A percentile compares a stretch with the other conserved stretches of the same genome.
Evolutionary conservation across 257 asterid species (phyloP).

Genomic region (Solanum medicagineum): DNA sequence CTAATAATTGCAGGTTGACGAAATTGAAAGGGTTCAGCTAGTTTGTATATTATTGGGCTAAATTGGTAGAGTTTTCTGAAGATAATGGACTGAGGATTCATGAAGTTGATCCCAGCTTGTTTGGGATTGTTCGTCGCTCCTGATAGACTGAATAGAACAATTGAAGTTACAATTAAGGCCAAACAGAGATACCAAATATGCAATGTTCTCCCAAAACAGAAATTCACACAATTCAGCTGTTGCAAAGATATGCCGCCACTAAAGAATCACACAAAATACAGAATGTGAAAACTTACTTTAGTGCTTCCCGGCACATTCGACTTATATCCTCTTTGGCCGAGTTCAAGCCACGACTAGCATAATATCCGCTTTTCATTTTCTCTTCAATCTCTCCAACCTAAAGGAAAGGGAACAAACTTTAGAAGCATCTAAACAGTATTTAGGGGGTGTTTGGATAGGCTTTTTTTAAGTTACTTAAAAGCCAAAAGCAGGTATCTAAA

Average conservation of each 20-base stretch:
- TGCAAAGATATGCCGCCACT: neutral
- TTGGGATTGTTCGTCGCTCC: neutral
- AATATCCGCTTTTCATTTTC: constrained; percentile 76
- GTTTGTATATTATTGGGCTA: neutral
- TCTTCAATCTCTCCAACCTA: constrained; percentile 81
- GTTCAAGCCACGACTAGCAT: constrained; percentile 70
- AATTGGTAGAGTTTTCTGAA: neutral
- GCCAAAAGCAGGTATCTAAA: neutral
- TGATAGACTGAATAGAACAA: neutral
- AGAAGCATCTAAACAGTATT: neutral
- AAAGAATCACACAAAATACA: neutral
- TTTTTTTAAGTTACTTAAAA: too few species aligned
- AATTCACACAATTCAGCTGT: neutral
- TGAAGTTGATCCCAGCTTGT: neutral
- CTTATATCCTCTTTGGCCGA: constrained; percentile 82
- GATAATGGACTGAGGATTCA: neutral
- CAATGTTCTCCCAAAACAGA: neutral
- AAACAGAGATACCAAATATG: neutral
- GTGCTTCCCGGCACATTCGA: constrained; percentile 88
- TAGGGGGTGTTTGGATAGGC: too few species aligned
- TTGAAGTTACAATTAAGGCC: neutral
- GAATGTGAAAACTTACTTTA: constrained; percentile 49
- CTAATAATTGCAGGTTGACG: neutral
- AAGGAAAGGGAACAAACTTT: constrained; percentile 3
- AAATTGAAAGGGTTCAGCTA: neutral